Percentiles rank a stretch among this genome's conserved stretches.
phyloP scores from a whole-genome alignment of 805 yeast genomes.

The Ogataea thermomethanolica region DNA sequence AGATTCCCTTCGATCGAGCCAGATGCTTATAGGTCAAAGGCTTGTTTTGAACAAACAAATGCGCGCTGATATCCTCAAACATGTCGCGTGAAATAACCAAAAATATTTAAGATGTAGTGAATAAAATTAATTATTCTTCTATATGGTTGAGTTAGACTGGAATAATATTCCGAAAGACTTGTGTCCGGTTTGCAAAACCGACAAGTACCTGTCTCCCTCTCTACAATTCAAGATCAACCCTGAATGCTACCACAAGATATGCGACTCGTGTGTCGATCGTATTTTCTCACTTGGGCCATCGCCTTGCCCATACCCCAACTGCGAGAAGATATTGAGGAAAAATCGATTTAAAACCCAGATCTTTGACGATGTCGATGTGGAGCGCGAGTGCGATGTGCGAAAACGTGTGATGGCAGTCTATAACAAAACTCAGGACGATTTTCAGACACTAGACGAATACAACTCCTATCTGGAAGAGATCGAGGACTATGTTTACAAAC shows the following conservation, averaged over 20 bases:
- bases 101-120: neutral
- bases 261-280: slow-evolving; percentile 95
- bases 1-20: slow-evolving; percentile 21
- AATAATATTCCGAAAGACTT: slow-evolving; percentile 38
- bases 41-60: slow-evolving; percentile 18
- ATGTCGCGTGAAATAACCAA: slow-evolving; percentile 1
- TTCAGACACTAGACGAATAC: slow-evolving; percentile 53
- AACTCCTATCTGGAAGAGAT: slow-evolving; percentile 80
- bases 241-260: slow-evolving; percentile 96
- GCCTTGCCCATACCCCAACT: slow-evolving; percentile 90
- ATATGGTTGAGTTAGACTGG: slow-evolving; percentile 35
- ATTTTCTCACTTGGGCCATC: slow-evolving; percentile 94
- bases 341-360: slow-evolving; percentile 89
- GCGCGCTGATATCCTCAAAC: slow-evolving; percentile 19
- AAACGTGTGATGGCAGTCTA: slow-evolving; percentile 71
- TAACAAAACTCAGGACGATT: slow-evolving; percentile 77
- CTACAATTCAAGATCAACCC: slow-evolving; percentile 91
- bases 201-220: slow-evolving; percentile 88
- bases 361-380: slow-evolving; percentile 87
- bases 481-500: slow-evolving; percentile 75
- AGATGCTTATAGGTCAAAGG: slow-evolving; percentile 27
- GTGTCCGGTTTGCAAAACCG: slow-evolving; percentile 98
- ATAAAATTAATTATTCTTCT: neutral
- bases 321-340: slow-evolving; percentile 83
- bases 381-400: slow-evolving; percentile 88